A percentile compares a stretch with the other conserved stretches of the same genome.
These are phyloP conservation scores for Annulohypoxylon maeteangense DNA, from an alignment of 495 filamentous ascomycete species.

Conservation along the genomic window DNA sequence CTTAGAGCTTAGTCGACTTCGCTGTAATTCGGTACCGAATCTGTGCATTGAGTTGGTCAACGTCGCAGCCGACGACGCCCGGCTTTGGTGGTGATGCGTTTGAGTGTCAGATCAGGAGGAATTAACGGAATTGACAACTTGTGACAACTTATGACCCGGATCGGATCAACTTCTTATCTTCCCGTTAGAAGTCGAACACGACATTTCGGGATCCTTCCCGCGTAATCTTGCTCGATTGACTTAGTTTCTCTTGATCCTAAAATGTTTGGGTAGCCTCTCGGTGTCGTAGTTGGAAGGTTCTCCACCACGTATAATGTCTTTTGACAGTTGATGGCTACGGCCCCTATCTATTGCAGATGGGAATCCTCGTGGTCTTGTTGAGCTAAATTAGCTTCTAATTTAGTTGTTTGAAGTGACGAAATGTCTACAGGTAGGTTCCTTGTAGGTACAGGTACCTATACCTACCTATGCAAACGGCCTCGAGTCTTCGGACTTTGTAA, in stretches of 20 bases:
- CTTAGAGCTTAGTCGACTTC: background rate
- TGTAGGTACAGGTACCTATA: no score
- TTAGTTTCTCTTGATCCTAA: background rate
- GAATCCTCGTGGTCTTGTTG: background rate
- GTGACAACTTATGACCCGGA: background rate
- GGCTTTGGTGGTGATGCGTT: background rate
- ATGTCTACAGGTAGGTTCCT: background rate
- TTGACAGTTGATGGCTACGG: background rate
- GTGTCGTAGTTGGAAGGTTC: conserved; percentile 24
- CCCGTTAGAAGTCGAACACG: background rate
- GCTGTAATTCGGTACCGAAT: background rate
- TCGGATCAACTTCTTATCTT: background rate
- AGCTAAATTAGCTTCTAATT: conserved; percentile 6
- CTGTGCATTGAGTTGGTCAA: background rate
- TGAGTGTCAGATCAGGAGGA: background rate
- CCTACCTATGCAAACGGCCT: background rate
- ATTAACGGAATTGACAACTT: background rate
- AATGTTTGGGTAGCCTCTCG: conserved; percentile 1
- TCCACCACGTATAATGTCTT: background rate
- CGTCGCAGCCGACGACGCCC: background rate
- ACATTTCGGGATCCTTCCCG: background rate
- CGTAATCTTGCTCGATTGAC: conserved; percentile 8
- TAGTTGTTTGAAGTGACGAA: conserved; percentile 4
- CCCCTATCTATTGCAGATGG: background rate
- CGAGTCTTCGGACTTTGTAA: background rate